Evolutionary conservation across 2,329 filamentous ascomycete species (phyloP).

Genomic region (Dothideomycetidae sp.): DNA sequence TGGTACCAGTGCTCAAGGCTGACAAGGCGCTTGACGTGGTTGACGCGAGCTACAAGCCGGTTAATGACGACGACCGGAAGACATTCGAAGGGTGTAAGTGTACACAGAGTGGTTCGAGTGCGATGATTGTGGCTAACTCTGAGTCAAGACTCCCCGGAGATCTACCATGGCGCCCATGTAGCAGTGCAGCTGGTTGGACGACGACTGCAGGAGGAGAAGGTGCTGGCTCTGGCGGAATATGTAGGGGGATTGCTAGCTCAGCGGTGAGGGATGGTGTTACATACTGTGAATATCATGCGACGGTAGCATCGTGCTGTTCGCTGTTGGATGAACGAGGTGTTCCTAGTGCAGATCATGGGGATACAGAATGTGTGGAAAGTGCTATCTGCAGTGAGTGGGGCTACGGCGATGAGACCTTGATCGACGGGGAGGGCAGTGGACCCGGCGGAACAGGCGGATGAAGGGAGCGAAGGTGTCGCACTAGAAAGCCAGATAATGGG

Average conservation of each 20-base stretch:
- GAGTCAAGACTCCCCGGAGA: conserved; percentile 22
- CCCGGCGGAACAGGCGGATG: too few species aligned
- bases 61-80: conserved; percentile 27
- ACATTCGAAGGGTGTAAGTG: conserved; percentile 29
- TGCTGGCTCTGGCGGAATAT: conserved; percentile 22
- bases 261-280: conserved; percentile 4
- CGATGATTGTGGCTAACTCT: not conserved
- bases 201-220: conserved; percentile 25
- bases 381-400: not conserved
- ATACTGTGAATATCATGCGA: conserved; percentile 1
- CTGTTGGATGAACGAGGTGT: too few species aligned
- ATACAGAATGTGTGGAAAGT: too few species aligned
- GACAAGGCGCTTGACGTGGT: conserved; percentile 37
- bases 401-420: too few species aligned
- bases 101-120: too few species aligned
- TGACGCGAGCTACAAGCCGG: conserved; percentile 18
- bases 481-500: too few species aligned
- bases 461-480: too few species aligned
- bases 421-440: too few species aligned
- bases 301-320: too few species aligned
- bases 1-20: conserved; percentile 42
- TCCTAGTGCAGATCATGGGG: too few species aligned
- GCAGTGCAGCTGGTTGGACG: conserved; percentile 22
- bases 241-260: conserved; percentile 9
- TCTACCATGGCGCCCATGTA: conserved; percentile 23